Base-by-base conservation (phyloP, 202 grass and related monocot species). In the Musa balbisiana region DNA sequence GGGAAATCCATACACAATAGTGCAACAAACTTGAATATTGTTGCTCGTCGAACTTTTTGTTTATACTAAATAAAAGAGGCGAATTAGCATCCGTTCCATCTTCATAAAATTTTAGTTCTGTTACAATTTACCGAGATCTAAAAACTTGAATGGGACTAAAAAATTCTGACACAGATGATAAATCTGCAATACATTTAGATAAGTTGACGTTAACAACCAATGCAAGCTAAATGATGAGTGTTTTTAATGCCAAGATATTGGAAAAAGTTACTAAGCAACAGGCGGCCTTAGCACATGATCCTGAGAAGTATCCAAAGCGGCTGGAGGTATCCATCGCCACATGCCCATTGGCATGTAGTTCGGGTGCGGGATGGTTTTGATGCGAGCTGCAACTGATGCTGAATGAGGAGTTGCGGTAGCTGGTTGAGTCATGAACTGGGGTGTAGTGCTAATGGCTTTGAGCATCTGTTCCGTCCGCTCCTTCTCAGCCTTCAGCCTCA, bases 271-370 rank as follows among this genome's bases (percentile, higher is more conserved):
- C 53, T 83, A 99, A 52, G 95, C 95, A 60, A 99, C 95, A 24
- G 95, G 95, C 23, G 95, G 95, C 91, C 95, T 95, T 77, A 88
- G 85, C 43, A 74, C 87, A 9, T 85, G 71, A 73, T 99, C 95
- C 81, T 91, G 93, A 54, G 95, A 83, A 70, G 95, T 99, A 85
- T 99, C 95, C 49, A 99, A 83, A 49, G 91, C 84, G 54, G 89
- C 87, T 13, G 89, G 91, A 22, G 91, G 91, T 82, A 99, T 92
- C 95, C 95, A 99, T 67, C 87, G 95, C 91, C 85, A 95, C 80
- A 99, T 89, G 6, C 83, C 87, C 14, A 89, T 80, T 62, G 91
- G 81, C 14, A 76, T 75, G 83, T 99, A 99, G 66, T 80, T 82
- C 1, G 88, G 52, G 80, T 91, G 88, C 2, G 85, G 72, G 15